phyloP scores from a whole-genome alignment of 768 basidiomycete species.

The Lentinula sp. region DNA sequence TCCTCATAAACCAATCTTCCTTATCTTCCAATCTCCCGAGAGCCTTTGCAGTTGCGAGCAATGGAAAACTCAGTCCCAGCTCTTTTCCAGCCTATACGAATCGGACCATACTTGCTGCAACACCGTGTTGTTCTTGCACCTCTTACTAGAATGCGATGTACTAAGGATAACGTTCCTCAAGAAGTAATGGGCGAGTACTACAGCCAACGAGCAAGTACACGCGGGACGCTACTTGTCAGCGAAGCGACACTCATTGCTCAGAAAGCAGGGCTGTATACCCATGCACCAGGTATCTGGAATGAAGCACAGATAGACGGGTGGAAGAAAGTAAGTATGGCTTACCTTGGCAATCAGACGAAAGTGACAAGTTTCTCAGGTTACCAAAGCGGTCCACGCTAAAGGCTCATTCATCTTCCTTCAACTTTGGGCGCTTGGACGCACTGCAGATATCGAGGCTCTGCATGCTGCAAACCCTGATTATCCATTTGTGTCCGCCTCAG shows the following conservation, averaged over 20 bases:
- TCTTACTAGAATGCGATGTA: constrained; percentile 25
- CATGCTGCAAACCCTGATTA: constrained; percentile 25
- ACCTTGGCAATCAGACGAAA: constrained; percentile 40
- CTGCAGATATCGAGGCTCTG: constrained; percentile 23
- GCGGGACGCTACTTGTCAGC: constrained; percentile 31
- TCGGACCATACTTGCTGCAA: constrained; percentile 17
- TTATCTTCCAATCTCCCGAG: background rate
- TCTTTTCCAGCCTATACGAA: constrained; percentile 21
- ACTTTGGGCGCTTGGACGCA: constrained; percentile 46
- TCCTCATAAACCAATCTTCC: background rate
- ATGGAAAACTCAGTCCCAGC: background rate
- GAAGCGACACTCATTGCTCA: constrained; percentile 34
- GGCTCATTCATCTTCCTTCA: constrained; percentile 43
- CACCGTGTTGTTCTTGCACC: constrained; percentile 32
- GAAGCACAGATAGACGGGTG: constrained; percentile 27
- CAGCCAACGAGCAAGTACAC: constrained; percentile 21
- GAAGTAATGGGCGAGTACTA: constrained; percentile 24
- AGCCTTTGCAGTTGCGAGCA: background rate
- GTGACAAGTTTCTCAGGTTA: constrained; percentile 43
- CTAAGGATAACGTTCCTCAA: constrained; percentile 15
- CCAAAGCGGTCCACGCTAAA: constrained; percentile 49
- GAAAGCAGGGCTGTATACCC: constrained; percentile 17
- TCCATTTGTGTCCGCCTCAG: constrained; percentile 20
- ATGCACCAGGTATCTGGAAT: constrained; percentile 32
- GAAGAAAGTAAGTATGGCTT: background rate